Conservation (phyloP, 106 monocot genomes). For the Dioscorea zingiberensis region DNA sequence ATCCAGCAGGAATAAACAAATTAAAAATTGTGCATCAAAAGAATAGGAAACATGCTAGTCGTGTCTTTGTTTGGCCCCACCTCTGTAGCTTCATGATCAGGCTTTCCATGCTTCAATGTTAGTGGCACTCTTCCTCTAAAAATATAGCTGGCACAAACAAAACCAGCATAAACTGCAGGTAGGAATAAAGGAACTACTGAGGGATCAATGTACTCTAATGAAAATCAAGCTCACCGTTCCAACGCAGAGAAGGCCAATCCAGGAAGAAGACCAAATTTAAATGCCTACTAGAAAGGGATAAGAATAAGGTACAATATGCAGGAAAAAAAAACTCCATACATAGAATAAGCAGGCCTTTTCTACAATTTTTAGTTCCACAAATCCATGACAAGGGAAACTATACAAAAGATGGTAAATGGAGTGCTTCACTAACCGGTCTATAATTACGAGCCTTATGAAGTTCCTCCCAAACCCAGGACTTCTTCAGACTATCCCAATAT, state of each 20-base stretch:
- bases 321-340: background rate
- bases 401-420: background rate
- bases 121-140: slow-evolving; percentile 54
- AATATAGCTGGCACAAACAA: slow-evolving; percentile 42
- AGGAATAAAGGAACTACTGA: background rate
- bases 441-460: slow-evolving; percentile 86
- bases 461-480: slow-evolving; percentile 96
- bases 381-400: too few relatives aligned
- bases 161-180: slow-evolving; percentile 5
- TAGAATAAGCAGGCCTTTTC: background rate
- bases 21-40: background rate
- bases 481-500: slow-evolving; percentile 79
- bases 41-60: background rate
- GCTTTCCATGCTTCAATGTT: slow-evolving; percentile 87
- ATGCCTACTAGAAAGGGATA: slow-evolving; percentile 49
- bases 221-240: slow-evolving; percentile 54
- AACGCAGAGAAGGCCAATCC: slow-evolving; percentile 88
- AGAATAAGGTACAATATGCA: slow-evolving; percentile 8
- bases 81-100: slow-evolving; percentile 94
- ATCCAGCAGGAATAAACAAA: background rate
- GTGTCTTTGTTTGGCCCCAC: slow-evolving; percentile 27
- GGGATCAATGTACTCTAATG: background rate
- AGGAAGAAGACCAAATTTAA: slow-evolving; percentile 85
- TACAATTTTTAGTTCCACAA: too few relatives aligned
- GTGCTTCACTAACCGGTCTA: slow-evolving; percentile 55